Evolutionary conservation across 805 yeast genomes (phyloP).

Genomic region (Metschnikowia koreensis): DNA sequence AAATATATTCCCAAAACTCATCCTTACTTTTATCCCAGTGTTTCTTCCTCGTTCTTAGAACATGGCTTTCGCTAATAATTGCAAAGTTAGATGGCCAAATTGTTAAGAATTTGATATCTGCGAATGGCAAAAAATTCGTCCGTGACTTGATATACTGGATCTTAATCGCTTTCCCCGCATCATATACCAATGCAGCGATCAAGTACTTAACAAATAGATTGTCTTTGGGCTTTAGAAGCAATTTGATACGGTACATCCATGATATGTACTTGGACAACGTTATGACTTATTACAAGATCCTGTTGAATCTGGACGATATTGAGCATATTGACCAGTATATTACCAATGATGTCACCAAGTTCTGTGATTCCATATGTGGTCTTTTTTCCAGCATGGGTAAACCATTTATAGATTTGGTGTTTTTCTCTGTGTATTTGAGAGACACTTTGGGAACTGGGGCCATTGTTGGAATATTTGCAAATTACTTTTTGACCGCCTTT

Average conservation of each 20-base stretch:
- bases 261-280: slow-evolving; percentile 81
- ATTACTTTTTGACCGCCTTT: slow-evolving; percentile 78
- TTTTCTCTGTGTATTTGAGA: slow-evolving; percentile 79
- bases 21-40: slow-evolving; percentile 67
- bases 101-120: slow-evolving; percentile 82
- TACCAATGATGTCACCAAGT: slow-evolving; percentile 78
- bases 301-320: slow-evolving; percentile 52
- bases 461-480: slow-evolving; percentile 73
- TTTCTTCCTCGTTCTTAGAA: slow-evolving; percentile 70
- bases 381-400: slow-evolving; percentile 88
- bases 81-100: slow-evolving; percentile 91
- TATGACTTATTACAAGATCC: slow-evolving; percentile 79
- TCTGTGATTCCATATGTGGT: slow-evolving; percentile 77
- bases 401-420: slow-evolving; percentile 81
- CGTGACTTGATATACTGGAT: slow-evolving; percentile 85
- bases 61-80: slow-evolving; percentile 81
- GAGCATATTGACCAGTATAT: slow-evolving; percentile 84
- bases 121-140: slow-evolving; percentile 69
- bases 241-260: slow-evolving; percentile 80
- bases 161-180: slow-evolving; percentile 86
- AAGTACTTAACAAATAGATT: slow-evolving; percentile 73
- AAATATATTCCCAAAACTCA: slow-evolving; percentile 63
- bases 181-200: slow-evolving; percentile 88
- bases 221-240: slow-evolving; percentile 81
- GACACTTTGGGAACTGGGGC: slow-evolving; percentile 88